Evolutionary conservation across 148 eudicot species (phyloP).

Genomic region (Vaccinium corymbosum): DNA sequence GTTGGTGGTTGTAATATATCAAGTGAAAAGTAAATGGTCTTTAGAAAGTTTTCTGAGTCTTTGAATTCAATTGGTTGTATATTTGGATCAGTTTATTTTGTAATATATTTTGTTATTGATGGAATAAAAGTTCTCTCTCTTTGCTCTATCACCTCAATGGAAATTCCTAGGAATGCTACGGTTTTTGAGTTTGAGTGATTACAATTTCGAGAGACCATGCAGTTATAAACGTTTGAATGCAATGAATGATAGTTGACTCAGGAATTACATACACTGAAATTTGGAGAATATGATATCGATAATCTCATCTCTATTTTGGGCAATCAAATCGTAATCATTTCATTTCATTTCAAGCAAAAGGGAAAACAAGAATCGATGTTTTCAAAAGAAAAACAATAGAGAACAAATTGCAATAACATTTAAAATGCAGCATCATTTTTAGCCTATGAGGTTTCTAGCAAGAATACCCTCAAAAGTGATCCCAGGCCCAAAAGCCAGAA

Average conservation of each 20-base stretch:
- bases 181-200: too few relatives aligned
- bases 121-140: neutral
- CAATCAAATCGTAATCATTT: neutral
- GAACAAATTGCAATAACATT: neutral
- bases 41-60: neutral
- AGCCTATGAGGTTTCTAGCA: constrained; percentile 61
- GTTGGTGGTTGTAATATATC: neutral
- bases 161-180: too few relatives aligned
- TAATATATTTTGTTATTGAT: too few relatives aligned
- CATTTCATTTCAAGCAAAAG: neutral
- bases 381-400: neutral
- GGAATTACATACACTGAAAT: too few relatives aligned
- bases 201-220: too few relatives aligned
- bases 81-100: neutral
- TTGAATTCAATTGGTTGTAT: neutral
- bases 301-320: too few relatives aligned
- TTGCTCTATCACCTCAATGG: too few relatives aligned
- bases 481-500: constrained; percentile 95
- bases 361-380: neutral
- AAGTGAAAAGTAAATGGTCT: neutral
- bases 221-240: too few relatives aligned
- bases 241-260: too few relatives aligned
- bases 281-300: too few relatives aligned
- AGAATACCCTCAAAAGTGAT: constrained; percentile 92
- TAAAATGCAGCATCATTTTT: neutral